Base-by-base conservation (phyloP, 1,284 basidiomycete genomes). In the Phaffia rhodozyma region DNA sequence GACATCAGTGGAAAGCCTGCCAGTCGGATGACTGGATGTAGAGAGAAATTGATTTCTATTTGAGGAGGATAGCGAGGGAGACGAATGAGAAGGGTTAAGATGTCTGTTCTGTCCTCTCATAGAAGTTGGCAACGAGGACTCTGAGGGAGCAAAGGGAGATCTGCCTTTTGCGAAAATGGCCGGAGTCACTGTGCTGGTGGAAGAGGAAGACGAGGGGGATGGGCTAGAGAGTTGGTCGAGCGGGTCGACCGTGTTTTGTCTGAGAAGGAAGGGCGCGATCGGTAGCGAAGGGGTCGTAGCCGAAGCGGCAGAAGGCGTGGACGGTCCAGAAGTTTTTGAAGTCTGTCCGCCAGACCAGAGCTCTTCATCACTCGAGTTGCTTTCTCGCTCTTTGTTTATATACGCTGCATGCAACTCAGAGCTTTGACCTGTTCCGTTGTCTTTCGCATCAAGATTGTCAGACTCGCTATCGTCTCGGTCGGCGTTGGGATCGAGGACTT, bases 31-130 rank as follows among this genome's bases (percentile, higher is more conserved):
- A 66, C 70, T 58, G 66, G 68, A 38, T 60, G 71, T 82, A 82
- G 70, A 80, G 84, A 59, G 83, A 81, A 69, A 58, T 55, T 69
- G 63, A 54, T 65, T 66, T 82, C 82, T 32, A 85, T 78, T 79
- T 43, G 83, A 73, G 72, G 64, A 65, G 25, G 70, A 67, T 30
- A 85, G 59, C 83, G 78, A 67, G 80, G 85, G 64, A 84, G 75
- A 71, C 4, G 76, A 74, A 67, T 74, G 79, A 47, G 84, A 82
- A 62, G 82, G 89, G 59, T 61, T 72, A 76, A 51, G 83, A 75
- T 27, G 79, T 81, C 59, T 78, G 50, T 81, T 77, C 60, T 80
- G 78, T 54, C 34, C 38, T 16, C 16, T 43, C 58, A 52, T 72
- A 57, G 50, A 29, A 68, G 58, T 18, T 64, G 34, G n/a, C 59